Conservation (phyloP, 495 filamentous ascomycete species). For the Cudoniella acicularis region DNA sequence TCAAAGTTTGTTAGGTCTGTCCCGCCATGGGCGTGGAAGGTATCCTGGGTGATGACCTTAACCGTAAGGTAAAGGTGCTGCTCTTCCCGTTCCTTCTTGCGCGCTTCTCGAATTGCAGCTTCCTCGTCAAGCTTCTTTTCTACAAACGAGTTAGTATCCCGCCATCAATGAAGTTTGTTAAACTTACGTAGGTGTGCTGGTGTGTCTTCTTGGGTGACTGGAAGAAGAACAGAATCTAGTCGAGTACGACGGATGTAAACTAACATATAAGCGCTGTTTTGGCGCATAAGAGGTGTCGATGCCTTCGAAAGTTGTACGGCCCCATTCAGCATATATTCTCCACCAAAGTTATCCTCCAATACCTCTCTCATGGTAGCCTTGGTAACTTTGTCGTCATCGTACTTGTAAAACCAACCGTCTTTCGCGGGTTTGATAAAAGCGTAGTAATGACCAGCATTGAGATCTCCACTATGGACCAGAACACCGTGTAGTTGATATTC, state of each 20-base stretch:
- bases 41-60: conserved; percentile 71
- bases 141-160: conserved; percentile 40
- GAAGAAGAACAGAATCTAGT: conserved; percentile 72
- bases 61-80: conserved; percentile 86
- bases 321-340: conserved; percentile 66
- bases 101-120: conserved; percentile 63
- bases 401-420: conserved; percentile 92
- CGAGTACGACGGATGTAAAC: conserved; percentile 91
- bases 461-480: conserved; percentile 90
- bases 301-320: conserved; percentile 36
- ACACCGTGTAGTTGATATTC: conserved; percentile 92
- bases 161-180: conserved; percentile 28
- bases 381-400: conserved; percentile 95
- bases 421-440: conserved; percentile 92
- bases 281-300: conserved; percentile 44
- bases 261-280: conserved; percentile 89
- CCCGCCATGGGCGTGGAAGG: conserved; percentile 75
- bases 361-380: conserved; percentile 88
- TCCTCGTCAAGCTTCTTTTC: conserved; percentile 74
- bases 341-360: conserved; percentile 94
- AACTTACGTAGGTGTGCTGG: conserved; percentile 67
- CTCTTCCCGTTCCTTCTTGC: conserved; percentile 84
- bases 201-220: conserved; percentile 69
- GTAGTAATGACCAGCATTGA: conserved; percentile 99
- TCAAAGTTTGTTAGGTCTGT: conserved; percentile 82